Percentiles rank a stretch among this genome's conserved stretches.
These are phyloP conservation scores for Cynara cardunculus DNA, from an alignment of 129 eudicot genomes.

Conservation along the genomic window DNA sequence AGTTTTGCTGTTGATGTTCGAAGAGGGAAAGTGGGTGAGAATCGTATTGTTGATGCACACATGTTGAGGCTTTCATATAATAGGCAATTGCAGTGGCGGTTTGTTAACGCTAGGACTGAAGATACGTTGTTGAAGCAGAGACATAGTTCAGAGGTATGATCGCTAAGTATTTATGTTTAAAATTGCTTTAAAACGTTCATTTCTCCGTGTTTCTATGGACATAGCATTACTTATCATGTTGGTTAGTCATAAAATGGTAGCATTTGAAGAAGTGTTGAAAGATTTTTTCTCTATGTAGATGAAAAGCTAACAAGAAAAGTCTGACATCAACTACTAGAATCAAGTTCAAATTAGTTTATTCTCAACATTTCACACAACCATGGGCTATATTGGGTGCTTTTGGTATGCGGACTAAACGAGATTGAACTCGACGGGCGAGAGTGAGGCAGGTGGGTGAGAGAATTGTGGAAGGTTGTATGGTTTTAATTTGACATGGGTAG, in stretches of 20 bases:
- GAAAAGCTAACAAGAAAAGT: no score
- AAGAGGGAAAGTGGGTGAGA: constrained; percentile 97
- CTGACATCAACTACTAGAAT: neutral
- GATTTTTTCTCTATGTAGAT: no score
- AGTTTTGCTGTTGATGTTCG: constrained; percentile 92
- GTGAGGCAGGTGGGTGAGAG: no score
- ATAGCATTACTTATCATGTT: neutral
- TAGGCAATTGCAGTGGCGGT: constrained; percentile 90
- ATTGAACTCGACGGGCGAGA: no score
- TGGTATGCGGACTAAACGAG: no score
- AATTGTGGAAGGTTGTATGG: no score
- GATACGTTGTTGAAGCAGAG: constrained; percentile 72
- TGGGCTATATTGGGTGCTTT: no score
- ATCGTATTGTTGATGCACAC: constrained; percentile 84
- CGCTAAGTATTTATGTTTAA: neutral
- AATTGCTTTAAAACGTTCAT: neutral
- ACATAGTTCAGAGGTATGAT: constrained; percentile 72
- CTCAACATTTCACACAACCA: neutral
- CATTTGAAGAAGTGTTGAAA: neutral
- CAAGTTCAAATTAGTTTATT: neutral
- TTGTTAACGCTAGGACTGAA: constrained; percentile 87
- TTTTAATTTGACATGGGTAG: no score
- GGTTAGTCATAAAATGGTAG: neutral
- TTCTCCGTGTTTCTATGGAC: neutral
- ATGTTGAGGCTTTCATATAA: constrained; percentile 85